Evolutionary conservation across 2,329 filamentous ascomycete species (phyloP), one percentile per base, ranked within the genome.

Genomic region (Aspergillus melleus): DNA sequence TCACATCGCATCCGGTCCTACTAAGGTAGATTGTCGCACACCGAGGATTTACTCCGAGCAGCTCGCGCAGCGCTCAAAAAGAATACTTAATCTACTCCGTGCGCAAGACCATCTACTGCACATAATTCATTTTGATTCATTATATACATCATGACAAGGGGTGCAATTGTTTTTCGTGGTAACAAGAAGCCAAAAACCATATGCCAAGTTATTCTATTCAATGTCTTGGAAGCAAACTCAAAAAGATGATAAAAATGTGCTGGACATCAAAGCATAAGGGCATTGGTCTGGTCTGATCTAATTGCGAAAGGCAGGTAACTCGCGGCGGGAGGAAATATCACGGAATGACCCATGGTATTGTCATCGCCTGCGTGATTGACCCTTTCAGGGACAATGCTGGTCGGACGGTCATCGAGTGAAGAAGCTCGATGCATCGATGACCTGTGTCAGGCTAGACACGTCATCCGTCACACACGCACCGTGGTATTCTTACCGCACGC

Each of bases 61-160:
- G 14, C 16, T 42, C 14, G 3, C 14, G 11, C 16, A 42, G 14
- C 16, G 14, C 14, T 14, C 14, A 42, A 16, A 16, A 12, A 42
- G 36, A 36, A 12, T 42, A 42, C 36, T n/a, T n/a, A n/a, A 14
- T 39, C 36, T 4, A 39, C 36, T 24, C 24, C 5, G 24, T 24
- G 6, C 1, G 5, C 11, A 39, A 22, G 19, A 47, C n/a, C n/a
- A 47, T 12, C 44, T 47, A n/a, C 20, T 47, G 44, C 44, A 47
- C 44, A 24, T 47, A 22, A 47, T 47, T 16, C 19, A 22, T 47
- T 47, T 59, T 56, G 53, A 54, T 26, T 16, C 55, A 58, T 58
- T 62, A 64, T 64, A 59, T 62, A 64, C 60, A 64, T 59, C 51
- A 49, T 52, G 29, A 39, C 57, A 53, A 51, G 9, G 52, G 30